phyloP scores from a whole-genome alignment of 2,329 filamentous ascomycete species.

The Eutypella sp. region DNA sequence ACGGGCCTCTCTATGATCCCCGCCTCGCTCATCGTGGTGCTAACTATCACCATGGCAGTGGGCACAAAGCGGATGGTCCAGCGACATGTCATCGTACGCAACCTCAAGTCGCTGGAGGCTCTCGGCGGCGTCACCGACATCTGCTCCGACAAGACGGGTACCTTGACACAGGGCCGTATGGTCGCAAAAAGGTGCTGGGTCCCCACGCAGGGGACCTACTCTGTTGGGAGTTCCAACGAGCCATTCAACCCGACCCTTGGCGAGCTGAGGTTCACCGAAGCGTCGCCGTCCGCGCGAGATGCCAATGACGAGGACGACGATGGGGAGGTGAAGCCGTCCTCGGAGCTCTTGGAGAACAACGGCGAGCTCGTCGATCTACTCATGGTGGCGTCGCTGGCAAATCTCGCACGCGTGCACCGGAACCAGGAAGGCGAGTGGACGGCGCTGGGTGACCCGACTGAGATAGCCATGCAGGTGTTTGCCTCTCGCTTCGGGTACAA shows the following conservation, averaged over 20 bases:
- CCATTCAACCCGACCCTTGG: conserved; percentile 54
- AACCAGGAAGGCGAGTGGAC: conserved; percentile 48
- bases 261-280: conserved; percentile 36
- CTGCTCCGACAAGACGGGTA: conserved; percentile 54
- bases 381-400: conserved; percentile 53
- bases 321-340: conserved; percentile 21
- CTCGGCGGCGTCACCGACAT: conserved; percentile 57
- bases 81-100: conserved; percentile 53
- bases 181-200: conserved; percentile 56
- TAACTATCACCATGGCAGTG: conserved; percentile 61
- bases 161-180: conserved; percentile 60
- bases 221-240: conserved; percentile 48
- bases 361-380: conserved; percentile 48
- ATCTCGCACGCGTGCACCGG: conserved; percentile 44
- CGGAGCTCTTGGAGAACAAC: conserved; percentile 38
- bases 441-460: conserved; percentile 61
- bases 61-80: conserved; percentile 55
- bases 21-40: conserved; percentile 58
- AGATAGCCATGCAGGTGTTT: conserved; percentile 69
- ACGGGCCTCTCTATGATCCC: conserved; percentile 57
- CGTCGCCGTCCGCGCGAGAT: conserved; percentile 30
- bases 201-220: conserved; percentile 51
- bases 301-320: conserved; percentile 21
- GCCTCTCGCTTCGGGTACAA: conserved; percentile 62
- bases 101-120: conserved; percentile 53